A percentile compares a stretch with the other conserved stretches of the same genome.
Evolutionary conservation across 2,329 filamentous ascomycete species (phyloP).

Genomic region (Monosporascus sp.): DNA sequence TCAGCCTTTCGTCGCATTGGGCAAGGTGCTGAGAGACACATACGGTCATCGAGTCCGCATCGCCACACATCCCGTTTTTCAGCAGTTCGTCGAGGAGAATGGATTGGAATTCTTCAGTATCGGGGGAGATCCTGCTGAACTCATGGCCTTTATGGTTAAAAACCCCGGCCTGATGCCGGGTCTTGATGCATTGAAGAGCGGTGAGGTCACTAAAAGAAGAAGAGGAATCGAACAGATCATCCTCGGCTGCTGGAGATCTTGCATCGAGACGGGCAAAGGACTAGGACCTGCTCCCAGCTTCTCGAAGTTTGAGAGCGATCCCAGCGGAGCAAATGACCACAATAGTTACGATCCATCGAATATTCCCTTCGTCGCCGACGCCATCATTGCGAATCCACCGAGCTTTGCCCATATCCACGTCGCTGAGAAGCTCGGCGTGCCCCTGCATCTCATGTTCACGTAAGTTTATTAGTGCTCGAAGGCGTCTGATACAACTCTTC

Average conservation of each 20-base stretch:
- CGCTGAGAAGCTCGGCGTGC: slow-evolving; percentile 59
- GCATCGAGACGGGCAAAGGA: slow-evolving; percentile 65
- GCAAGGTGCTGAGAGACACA: slow-evolving; percentile 39
- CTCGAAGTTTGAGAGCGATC: slow-evolving; percentile 22
- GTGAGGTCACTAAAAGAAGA: slow-evolving; percentile 62
- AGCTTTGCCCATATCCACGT: slow-evolving; percentile 62
- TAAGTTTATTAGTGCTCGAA: slow-evolving; percentile 12
- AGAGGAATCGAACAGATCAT: slow-evolving; percentile 65
- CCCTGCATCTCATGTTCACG: slow-evolving; percentile 73
- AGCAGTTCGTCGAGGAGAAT: slow-evolving; percentile 45
- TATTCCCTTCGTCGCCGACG: slow-evolving; percentile 28
- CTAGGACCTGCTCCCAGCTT: slow-evolving; percentile 36
- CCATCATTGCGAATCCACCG: slow-evolving; percentile 52
- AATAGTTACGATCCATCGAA: slow-evolving; percentile 8
- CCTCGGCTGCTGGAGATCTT: slow-evolving; percentile 68
- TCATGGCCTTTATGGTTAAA: slow-evolving; percentile 65
- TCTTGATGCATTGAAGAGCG: slow-evolving; percentile 59
- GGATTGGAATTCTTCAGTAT: slow-evolving; percentile 54
- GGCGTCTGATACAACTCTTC: neutral
- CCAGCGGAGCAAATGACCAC: neutral
- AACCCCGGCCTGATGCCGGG: slow-evolving; percentile 71
- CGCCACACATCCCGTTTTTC: slow-evolving; percentile 50
- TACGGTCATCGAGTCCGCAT: slow-evolving; percentile 51
- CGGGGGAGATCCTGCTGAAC: slow-evolving; percentile 48
- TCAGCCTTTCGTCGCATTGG: slow-evolving; percentile 55